These are phyloP conservation scores for Tripterygium wilfordii DNA, from an alignment of 177 flowering plant species.

Conservation along the genomic window DNA sequence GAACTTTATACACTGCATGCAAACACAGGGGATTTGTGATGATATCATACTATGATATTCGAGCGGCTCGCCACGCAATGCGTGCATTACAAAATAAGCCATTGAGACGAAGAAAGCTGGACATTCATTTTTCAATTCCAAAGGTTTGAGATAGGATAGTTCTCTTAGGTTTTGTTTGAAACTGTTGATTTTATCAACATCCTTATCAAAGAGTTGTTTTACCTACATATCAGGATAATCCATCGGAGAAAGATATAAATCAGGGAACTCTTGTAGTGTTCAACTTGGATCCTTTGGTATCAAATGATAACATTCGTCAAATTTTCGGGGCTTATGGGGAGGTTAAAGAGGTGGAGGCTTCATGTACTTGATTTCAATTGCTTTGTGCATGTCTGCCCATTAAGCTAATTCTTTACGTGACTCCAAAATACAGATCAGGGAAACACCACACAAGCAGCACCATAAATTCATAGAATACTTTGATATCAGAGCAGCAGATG, in stretches of 20 bases:
- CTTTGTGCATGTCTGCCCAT: too few species aligned
- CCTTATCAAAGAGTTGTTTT: background rate
- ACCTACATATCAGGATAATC: constrained; percentile 51
- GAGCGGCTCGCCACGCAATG: constrained; percentile 69
- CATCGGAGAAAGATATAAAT: constrained; percentile 74
- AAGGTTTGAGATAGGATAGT: constrained; percentile 35
- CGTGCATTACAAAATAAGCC: constrained; percentile 62
- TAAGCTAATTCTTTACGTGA: too few species aligned
- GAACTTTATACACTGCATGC: constrained; percentile 71
- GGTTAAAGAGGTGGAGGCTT: constrained; percentile 54
- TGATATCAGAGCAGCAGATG: constrained; percentile 78
- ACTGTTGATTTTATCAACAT: background rate
- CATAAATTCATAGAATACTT: constrained; percentile 73
- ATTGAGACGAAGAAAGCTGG: constrained; percentile 59
- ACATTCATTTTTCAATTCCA: constrained; percentile 76
- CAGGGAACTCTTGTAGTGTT: constrained; percentile 79
- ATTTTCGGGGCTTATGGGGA: constrained; percentile 80
- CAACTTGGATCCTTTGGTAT: constrained; percentile 67
- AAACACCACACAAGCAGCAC: constrained; percentile 75
- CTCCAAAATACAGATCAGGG: constrained; percentile 57
- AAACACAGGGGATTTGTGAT: constrained; percentile 80
- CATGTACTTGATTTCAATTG: background rate
- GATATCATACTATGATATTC: constrained; percentile 73
- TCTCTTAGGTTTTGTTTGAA: constrained; percentile 1
- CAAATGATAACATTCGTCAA: constrained; percentile 62